Evolutionary conservation across 352 stramenopile species (phyloP).

Genomic region (Phytophthora constricta): DNA sequence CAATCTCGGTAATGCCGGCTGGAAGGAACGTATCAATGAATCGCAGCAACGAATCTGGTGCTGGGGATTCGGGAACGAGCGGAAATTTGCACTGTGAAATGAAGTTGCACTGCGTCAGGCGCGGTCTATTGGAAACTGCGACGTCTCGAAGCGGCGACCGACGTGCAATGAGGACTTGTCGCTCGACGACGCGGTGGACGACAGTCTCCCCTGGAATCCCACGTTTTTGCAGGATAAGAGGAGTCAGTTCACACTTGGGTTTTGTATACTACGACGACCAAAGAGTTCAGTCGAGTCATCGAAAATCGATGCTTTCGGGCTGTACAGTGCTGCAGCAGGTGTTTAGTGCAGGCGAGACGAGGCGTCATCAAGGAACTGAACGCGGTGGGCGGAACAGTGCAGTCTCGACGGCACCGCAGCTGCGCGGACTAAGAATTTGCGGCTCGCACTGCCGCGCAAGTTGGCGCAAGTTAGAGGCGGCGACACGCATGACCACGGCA

Average conservation of each 20-base stretch:
- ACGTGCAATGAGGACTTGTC: constrained; percentile 13
- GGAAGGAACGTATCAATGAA: too few relatives aligned
- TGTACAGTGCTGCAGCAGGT: too few relatives aligned
- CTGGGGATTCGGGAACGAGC: too few relatives aligned
- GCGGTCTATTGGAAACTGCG: neutral
- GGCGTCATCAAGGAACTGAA: neutral
- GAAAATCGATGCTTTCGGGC: constrained; percentile 1
- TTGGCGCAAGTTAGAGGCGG: neutral
- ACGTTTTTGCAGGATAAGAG: constrained; percentile 28
- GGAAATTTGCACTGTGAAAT: too few relatives aligned
- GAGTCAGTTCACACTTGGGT: constrained; percentile 28
- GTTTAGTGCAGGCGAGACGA: neutral
- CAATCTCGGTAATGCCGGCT: neutral
- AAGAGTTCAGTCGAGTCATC: constrained; percentile 14
- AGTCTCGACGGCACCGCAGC: constrained; percentile 13
- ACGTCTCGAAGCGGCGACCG: neutral
- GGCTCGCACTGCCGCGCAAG: neutral
- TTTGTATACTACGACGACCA: constrained; percentile 16
- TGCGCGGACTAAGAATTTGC: constrained; percentile 8
- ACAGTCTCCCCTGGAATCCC: too few relatives aligned
- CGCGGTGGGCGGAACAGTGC: constrained; percentile 4
- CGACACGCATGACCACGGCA: neutral
- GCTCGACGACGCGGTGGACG: constrained; percentile 28
- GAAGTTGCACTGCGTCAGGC: too few relatives aligned
- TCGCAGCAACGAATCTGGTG: too few relatives aligned